Conservation (phyloP, 441 rosid genomes). For the Adansonia grandidieri region DNA sequence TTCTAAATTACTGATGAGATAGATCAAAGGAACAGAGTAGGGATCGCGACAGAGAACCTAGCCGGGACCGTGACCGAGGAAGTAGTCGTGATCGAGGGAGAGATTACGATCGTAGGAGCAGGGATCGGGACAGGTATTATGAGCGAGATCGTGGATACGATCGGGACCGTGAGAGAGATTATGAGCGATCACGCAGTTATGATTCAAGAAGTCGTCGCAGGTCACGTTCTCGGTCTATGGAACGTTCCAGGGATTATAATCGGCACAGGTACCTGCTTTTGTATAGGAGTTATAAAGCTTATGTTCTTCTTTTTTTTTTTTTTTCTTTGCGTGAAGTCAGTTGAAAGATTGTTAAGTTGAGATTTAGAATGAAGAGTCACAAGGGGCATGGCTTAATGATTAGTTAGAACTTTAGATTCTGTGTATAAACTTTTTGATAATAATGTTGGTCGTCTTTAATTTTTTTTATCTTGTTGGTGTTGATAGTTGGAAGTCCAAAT, state of each 20-base stretch:
- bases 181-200: constrained; percentile 69
- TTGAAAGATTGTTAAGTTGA: neutral
- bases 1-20: constrained; percentile 22
- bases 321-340: neutral
- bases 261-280: constrained; percentile 68
- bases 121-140: constrained; percentile 75
- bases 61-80: constrained; percentile 69
- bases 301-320: neutral
- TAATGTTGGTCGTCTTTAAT: neutral
- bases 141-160: constrained; percentile 72
- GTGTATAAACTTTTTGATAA: neutral
- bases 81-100: constrained; percentile 75
- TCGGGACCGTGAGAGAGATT: constrained; percentile 68
- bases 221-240: constrained; percentile 86
- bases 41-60: constrained; percentile 68
- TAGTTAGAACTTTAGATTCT: neutral
- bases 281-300: neutral
- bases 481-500: neutral
- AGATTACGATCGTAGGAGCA: constrained; percentile 81
- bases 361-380: neutral
- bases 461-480: neutral
- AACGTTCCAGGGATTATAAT: constrained; percentile 81
- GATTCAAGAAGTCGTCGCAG: constrained; percentile 84
- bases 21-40: constrained; percentile 76
- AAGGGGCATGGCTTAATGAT: neutral